These are phyloP conservation scores for Hypoxylon intermedium DNA, from an alignment of 495 filamentous ascomycete genomes.

Conservation along the genomic window DNA sequence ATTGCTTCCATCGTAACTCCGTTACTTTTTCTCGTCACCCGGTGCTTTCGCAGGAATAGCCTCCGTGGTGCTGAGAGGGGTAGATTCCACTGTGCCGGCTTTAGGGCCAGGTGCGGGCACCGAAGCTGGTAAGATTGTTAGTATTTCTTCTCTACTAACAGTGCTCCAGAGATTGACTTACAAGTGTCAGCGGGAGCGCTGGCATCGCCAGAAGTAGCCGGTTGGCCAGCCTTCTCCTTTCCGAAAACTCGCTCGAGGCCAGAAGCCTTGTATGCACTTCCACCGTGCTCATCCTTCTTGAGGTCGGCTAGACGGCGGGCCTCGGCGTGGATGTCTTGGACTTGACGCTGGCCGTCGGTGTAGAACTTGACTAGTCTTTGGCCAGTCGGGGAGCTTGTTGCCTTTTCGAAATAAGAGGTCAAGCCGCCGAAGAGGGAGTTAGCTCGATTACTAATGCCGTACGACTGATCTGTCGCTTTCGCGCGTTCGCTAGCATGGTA, in stretches of 20 bases:
- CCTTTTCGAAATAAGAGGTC: constrained; percentile 90
- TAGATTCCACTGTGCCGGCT: constrained; percentile 27
- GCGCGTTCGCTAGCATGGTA: constrained; percentile 82
- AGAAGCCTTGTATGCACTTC: constrained; percentile 55
- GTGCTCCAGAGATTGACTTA: constrained; percentile 30
- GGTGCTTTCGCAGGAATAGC: constrained; percentile 33
- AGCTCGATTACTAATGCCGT: constrained; percentile 73
- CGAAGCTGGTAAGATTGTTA: constrained; percentile 19
- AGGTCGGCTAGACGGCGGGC: constrained; percentile 84
- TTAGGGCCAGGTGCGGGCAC: constrained; percentile 33
- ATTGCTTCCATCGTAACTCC: background rate
- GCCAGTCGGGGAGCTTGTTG: constrained; percentile 81
- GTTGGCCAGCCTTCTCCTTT: constrained; percentile 47
- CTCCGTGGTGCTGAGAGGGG: constrained; percentile 25
- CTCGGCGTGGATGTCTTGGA: constrained; percentile 90
- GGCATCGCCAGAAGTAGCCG: constrained; percentile 36
- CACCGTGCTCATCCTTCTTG: constrained; percentile 72
- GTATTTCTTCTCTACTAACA: background rate
- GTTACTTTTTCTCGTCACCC: constrained; percentile 32
- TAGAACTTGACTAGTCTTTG: constrained; percentile 88
- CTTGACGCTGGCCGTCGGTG: constrained; percentile 77
- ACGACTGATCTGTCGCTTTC: constrained; percentile 74
- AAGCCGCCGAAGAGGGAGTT: constrained; percentile 69
- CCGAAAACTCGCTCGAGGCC: constrained; percentile 56
- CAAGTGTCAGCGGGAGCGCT: constrained; percentile 26